Percentiles rank a stretch among this genome's conserved stretches.
phyloP scores from a whole-genome alignment of 2,329 filamentous ascomycete genomes.

The Trichoderma atrobrunneum region DNA sequence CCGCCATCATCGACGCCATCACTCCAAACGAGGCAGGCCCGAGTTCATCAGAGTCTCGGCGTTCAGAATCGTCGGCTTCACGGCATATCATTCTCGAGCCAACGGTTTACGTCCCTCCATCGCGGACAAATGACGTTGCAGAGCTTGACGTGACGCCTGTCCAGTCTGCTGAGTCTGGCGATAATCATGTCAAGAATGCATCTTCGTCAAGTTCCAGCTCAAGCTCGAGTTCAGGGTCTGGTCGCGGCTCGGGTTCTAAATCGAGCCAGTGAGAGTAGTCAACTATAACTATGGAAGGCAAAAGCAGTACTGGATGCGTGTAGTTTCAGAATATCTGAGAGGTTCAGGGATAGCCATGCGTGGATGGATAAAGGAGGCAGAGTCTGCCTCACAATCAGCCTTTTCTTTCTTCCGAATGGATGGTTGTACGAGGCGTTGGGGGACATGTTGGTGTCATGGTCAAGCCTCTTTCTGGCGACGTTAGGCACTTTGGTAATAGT shows the following conservation, averaged over 20 bases:
- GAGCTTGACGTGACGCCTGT: background rate
- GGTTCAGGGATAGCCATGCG: background rate
- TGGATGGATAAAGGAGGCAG: background rate
- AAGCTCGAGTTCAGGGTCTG: conserved; percentile 5
- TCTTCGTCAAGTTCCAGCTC: conserved; percentile 14
- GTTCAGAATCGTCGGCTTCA: background rate
- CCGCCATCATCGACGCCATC: background rate
- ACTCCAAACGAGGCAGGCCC: background rate
- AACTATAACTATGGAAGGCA: background rate
- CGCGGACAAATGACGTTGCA: background rate
- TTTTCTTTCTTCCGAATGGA: background rate
- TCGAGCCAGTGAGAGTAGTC: background rate
- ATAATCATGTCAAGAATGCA: background rate
- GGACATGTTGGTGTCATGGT: background rate
- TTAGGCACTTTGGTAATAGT: background rate
- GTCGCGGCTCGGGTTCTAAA: background rate
- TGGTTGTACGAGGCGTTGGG: background rate
- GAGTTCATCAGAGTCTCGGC: background rate
- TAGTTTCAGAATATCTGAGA: too few species aligned
- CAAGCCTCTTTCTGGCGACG: background rate
- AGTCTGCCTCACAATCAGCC: background rate
- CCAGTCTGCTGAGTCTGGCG: background rate
- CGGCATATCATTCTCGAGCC: conserved; percentile 12
- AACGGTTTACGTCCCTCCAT: conserved; percentile 15
- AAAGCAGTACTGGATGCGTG: background rate